Evolutionary conservation across 352 stramenopile species (phyloP), one percentile per base, ranked within the genome.

Genomic region (Globisporangium ultimum): DNA sequence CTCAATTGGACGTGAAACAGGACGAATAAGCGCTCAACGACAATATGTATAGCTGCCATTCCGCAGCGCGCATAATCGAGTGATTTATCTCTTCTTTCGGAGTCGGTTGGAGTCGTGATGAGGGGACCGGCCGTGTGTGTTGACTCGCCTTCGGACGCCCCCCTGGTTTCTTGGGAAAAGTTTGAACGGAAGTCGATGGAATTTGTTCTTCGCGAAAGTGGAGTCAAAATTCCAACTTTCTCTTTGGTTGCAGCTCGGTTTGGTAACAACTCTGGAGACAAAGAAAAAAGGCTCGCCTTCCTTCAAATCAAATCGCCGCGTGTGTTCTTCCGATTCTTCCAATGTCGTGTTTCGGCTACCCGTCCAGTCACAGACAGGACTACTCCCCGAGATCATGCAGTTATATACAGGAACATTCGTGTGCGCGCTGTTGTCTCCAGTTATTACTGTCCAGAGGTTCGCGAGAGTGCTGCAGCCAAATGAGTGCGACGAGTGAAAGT

Each of bases 401-500:
- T 5, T 28, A 36, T 36, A 36, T 36, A 36, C 28, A 36, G 28
- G 28, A 36, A 36, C 8, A 5, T 36, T 36, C 7, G 28, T 10
- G 28, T 36, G 7, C 28, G 28, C 8, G 28, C 28, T 36, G 28
- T 10, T 10, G 5, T 36, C 28, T 42, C 28, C 8, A 46, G 18
- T 14, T 40, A 12, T 36, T 36, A 10, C 49, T 8, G 32, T 34
- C 21, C 36, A 28, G 17, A 14, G 2, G 7, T 14, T 14, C 14
- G 24, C 28, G 28, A 36, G 28, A 36, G 28, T 10, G 28, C 28
- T 36, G 28, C 28, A 34, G 17, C 8, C 49, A 20, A 55, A 18
- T 24, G 49, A 48, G 42, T 58, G 50, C 28, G 28, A 11, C 17
- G 58, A 53, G 69, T 69, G 80, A 72, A 88, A 45, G 71, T 91